Percentiles rank a stretch among this genome's conserved stretches.
phyloP scores from a whole-genome alignment of 345 rosid genomes.

The Rhodamnia rubescens region DNA sequence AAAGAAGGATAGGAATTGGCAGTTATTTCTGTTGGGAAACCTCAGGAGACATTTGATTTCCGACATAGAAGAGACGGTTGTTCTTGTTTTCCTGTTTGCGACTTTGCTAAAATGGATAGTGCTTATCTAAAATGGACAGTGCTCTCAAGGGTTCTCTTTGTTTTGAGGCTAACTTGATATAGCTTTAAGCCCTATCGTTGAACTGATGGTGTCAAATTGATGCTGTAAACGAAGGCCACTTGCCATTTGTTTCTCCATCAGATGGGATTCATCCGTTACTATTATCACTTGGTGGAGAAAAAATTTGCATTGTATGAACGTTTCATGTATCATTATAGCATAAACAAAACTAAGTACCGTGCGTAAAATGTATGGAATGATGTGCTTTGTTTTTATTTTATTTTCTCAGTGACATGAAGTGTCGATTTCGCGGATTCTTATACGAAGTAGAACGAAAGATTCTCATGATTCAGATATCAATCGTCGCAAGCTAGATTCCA shows the following conservation, averaged over 20 bases:
- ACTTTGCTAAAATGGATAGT: neutral
- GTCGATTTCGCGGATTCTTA: neutral
- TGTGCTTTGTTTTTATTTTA: neutral
- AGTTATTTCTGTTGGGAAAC: constrained; percentile 4
- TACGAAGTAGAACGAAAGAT: neutral
- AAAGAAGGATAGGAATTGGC: neutral
- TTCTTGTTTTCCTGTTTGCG: neutral
- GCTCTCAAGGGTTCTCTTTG: neutral
- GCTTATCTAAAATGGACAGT: neutral
- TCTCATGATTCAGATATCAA: neutral
- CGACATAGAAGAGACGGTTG: neutral
- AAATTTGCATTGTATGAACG: neutral
- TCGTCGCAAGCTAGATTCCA: neutral
- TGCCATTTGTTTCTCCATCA: neutral
- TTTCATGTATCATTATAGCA: neutral
- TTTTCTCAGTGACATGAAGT: neutral
- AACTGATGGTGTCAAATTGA: neutral
- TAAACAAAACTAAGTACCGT: neutral
- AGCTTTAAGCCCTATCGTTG: neutral
- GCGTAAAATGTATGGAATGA: neutral
- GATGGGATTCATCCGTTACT: neutral
- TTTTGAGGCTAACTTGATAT: neutral
- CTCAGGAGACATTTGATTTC: neutral
- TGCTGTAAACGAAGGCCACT: neutral
- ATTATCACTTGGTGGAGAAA: neutral